phyloP scores from a whole-genome alignment of 345 rosid species.

The Eutrema yunnanense region DNA sequence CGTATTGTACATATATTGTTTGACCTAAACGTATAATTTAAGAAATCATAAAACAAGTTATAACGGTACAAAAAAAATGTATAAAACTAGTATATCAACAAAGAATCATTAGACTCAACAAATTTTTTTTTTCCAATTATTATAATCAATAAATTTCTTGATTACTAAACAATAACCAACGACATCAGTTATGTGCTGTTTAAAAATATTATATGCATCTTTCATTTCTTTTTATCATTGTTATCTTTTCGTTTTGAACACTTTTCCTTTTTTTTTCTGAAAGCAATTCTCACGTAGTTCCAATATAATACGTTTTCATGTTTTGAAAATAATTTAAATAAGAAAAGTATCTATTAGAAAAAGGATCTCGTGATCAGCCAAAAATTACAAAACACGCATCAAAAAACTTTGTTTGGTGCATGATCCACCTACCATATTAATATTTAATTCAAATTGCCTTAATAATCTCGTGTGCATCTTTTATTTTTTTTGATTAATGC shows the following conservation, averaged over 20 bases:
- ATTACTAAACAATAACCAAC: not conserved
- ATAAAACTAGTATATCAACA: not conserved
- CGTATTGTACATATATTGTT: not conserved
- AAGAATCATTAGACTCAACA: not conserved
- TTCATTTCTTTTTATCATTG: not conserved
- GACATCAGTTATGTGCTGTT: not conserved
- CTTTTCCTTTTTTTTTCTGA: constrained; percentile 8
- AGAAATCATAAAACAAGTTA: not conserved
- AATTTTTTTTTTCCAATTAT: not conserved
- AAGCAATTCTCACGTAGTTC: constrained; percentile 7
- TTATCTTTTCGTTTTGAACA: constrained; percentile 4
- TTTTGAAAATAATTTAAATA: not conserved
- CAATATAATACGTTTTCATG: not conserved
- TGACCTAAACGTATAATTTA: not conserved
- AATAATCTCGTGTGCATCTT: not conserved
- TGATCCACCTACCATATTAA: constrained; percentile 18
- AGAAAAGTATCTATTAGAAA: not conserved
- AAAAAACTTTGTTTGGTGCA: constrained; percentile 23
- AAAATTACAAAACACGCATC: constrained; percentile 22
- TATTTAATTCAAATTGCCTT: not conserved
- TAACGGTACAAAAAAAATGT: not conserved
- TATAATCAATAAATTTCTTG: not conserved
- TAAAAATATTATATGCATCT: not conserved
- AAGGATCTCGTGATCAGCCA: not conserved
- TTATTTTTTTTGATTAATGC: too few species aligned